Evolutionary conservation across 768 basidiomycete genomes (phyloP).

Genomic region (Coprinopsis sp.): DNA sequence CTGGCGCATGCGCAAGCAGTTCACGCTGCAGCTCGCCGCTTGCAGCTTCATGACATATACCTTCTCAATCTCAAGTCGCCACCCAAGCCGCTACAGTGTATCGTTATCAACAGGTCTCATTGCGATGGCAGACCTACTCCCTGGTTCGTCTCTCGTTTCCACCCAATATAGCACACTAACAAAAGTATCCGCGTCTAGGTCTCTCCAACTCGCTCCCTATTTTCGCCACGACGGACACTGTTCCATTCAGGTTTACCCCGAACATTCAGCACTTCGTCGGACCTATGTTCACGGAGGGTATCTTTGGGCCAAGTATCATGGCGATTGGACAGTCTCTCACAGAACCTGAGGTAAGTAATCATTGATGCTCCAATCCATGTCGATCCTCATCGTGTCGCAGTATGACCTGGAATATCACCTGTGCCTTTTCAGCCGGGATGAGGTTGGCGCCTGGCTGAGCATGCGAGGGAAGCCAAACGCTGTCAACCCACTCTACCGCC

Average conservation of each 20-base stretch:
- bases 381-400: slow-evolving; percentile 31
- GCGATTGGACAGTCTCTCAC: slow-evolving; percentile 88
- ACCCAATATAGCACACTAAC: not conserved
- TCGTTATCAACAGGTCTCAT: slow-evolving; percentile 88
- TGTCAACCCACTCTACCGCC: slow-evolving; percentile 51
- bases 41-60: slow-evolving; percentile 91
- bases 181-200: slow-evolving; percentile 23
- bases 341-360: slow-evolving; percentile 72
- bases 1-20: slow-evolving; percentile 98
- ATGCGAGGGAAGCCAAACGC: slow-evolving; percentile 53
- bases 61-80: slow-evolving; percentile 77
- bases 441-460: slow-evolving; percentile 76
- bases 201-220: slow-evolving; percentile 45
- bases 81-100: slow-evolving; percentile 80
- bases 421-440: slow-evolving; percentile 88
- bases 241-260: slow-evolving; percentile 96
- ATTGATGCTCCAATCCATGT: not conserved
- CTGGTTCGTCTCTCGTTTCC: slow-evolving; percentile 43
- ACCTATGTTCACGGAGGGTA: slow-evolving; percentile 83
- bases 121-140: slow-evolving; percentile 89
- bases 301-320: slow-evolving; percentile 82
- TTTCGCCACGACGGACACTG: slow-evolving; percentile 77
- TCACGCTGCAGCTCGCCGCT: slow-evolving; percentile 83
- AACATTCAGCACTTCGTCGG: slow-evolving; percentile 94
- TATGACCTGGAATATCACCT: slow-evolving; percentile 92